Percentiles rank a stretch among this genome's conserved stretches.
Conservation (phyloP, 1,284 basidiomycete species). For the Rhizoctonia solani region DNA sequence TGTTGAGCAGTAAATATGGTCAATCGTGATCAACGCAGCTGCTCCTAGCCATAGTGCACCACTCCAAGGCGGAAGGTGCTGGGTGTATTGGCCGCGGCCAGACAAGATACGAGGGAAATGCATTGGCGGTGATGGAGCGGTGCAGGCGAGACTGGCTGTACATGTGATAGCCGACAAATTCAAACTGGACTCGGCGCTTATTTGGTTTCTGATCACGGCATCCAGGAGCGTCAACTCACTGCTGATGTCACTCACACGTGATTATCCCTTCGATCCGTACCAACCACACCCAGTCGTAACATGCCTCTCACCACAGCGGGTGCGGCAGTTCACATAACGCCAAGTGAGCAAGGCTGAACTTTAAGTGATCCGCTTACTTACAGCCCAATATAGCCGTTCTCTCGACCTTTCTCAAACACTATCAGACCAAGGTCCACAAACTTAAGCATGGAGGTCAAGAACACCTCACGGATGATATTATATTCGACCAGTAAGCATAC, state of each 20-base stretch:
- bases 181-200: too few relatives aligned
- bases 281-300: background rate
- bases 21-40: background rate
- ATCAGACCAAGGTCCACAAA: slow-evolving; percentile 52
- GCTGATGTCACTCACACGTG: too few relatives aligned
- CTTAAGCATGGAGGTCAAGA: slow-evolving; percentile 47
- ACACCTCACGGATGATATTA: slow-evolving; percentile 59
- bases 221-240: too few relatives aligned
- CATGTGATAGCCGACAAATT: background rate
- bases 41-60: slow-evolving; percentile 18
- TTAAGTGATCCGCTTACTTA: background rate
- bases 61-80: slow-evolving; percentile 18
- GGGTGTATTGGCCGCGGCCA: background rate
- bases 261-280: background rate
- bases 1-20: slow-evolving; percentile 20
- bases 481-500: slow-evolving; percentile 63
- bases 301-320: slow-evolving; percentile 31
- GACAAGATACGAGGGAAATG: background rate
- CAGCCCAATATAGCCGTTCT: slow-evolving; percentile 41
- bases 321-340: slow-evolving; percentile 22
- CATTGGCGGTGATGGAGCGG: background rate
- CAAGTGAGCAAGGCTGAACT: background rate
- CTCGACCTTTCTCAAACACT: slow-evolving; percentile 35
- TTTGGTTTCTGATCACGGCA: too few relatives aligned
- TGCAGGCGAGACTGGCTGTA: background rate